Conservation (phyloP, 2,329 filamentous ascomycete genomes). For the Talaromyces verruculosus region DNA sequence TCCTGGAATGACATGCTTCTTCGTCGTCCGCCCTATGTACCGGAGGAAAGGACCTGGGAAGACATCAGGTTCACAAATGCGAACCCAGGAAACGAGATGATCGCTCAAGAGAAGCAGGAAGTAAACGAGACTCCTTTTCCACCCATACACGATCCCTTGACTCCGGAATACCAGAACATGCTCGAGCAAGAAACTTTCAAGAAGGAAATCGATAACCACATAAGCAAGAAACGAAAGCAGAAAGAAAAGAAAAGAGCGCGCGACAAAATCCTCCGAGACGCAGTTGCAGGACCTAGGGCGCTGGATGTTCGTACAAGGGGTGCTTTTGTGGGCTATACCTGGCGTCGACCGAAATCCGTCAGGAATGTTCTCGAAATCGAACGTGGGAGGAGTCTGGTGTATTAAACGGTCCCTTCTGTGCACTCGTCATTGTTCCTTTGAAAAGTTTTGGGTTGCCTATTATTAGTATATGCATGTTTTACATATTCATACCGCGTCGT, state of each 20-base stretch:
- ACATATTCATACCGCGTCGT: neutral
- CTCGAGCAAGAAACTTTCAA: constrained; percentile 1
- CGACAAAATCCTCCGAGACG: constrained; percentile 82
- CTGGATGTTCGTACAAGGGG: constrained; percentile 77
- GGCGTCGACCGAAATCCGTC: constrained; percentile 54
- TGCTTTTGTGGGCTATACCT: constrained; percentile 89
- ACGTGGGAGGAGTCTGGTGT: constrained; percentile 30
- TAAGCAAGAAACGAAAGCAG: constrained; percentile 51
- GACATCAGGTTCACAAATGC: constrained; percentile 86
- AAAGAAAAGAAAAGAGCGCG: constrained; percentile 76
- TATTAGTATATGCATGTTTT: neutral
- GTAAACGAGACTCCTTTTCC: neutral
- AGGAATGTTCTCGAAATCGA: constrained; percentile 36
- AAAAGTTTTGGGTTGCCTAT: neutral
- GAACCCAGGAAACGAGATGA: constrained; percentile 51
- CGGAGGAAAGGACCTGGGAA: constrained; percentile 64
- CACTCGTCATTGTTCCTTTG: neutral
- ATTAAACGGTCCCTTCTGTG: neutral
- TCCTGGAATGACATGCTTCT: constrained; percentile 74
- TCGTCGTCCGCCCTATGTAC: constrained; percentile 74
- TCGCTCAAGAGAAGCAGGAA: neutral
- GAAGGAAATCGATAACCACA: constrained; percentile 34
- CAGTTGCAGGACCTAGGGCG: constrained; percentile 62
- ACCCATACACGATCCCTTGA: neutral
- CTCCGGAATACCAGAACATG: neutral